Conservation (phyloP, 1,284 basidiomycete species). For the Tylopilus sp. region DNA sequence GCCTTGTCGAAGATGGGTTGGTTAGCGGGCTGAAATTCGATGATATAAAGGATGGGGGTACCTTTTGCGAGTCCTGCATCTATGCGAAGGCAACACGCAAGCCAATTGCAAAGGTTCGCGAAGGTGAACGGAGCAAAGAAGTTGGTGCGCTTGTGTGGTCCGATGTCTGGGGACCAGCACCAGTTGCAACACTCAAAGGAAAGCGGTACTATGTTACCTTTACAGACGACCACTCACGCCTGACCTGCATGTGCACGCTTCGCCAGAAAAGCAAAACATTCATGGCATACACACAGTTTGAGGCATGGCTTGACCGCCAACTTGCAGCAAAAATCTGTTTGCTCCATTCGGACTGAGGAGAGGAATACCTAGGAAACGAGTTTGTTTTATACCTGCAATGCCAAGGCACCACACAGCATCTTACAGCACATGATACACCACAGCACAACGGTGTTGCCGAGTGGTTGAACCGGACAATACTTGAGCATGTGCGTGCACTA, state of each 20-base stretch:
- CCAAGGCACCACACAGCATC: background rate
- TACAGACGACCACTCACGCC: background rate
- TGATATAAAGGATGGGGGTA: background rate
- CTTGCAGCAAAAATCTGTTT: background rate
- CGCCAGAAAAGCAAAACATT: conserved; percentile 3
- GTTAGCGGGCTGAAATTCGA: background rate
- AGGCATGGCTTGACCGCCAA: background rate
- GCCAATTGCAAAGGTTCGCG: background rate
- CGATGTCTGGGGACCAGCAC: background rate
- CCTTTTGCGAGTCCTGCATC: background rate
- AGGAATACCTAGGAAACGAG: background rate
- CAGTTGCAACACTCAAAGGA: fast-evolving
- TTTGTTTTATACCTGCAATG: background rate
- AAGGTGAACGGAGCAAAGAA: background rate
- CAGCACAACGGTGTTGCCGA: background rate
- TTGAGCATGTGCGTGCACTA: background rate
- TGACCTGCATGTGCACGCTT: background rate
- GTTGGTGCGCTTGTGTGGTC: background rate
- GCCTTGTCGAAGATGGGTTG: background rate
- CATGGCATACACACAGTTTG: background rate
- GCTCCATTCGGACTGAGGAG: background rate
- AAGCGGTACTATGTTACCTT: background rate
- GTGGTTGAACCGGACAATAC: background rate
- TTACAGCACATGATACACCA: background rate
- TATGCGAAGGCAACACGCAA: background rate